These are phyloP conservation scores for Plantago major DNA, from an alignment of 257 asterid genomes.

Conservation along the genomic window DNA sequence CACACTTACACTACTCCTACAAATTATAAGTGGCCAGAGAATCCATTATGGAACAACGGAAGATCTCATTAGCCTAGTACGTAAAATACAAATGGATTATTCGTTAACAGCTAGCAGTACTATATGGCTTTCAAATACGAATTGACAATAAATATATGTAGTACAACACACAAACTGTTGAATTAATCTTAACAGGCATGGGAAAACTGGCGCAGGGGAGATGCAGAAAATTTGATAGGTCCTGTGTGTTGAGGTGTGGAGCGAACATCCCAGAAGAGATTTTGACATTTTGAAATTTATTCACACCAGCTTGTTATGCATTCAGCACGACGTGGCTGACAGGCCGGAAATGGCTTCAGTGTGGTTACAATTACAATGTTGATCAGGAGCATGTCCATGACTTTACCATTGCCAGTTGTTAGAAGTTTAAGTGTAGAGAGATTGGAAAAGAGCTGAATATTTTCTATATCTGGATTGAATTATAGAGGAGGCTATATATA, in stretches of 20 bases:
- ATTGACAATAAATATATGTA: too few species aligned
- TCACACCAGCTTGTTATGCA: background rate
- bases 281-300: background rate
- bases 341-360: background rate
- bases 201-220: background rate
- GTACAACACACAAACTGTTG: background rate
- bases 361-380: background rate
- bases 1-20: too few species aligned
- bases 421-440: too few species aligned
- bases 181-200: background rate
- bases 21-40: slow-evolving; percentile 7
- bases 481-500: too few species aligned
- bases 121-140: too few species aligned
- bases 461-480: too few species aligned
- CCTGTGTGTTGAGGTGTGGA: background rate
- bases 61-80: background rate
- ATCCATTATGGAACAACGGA: background rate
- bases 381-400: background rate
- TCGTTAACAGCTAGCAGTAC: too few species aligned
- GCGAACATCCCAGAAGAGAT: background rate
- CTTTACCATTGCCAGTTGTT: too few species aligned
- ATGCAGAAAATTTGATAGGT: background rate
- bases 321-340: background rate
- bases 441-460: too few species aligned
- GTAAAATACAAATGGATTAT: background rate